A percentile compares a stretch with the other conserved stretches of the same genome.
Conservation (phyloP, 2,329 filamentous ascomycete species). For the Coniochaeta sp. region DNA sequence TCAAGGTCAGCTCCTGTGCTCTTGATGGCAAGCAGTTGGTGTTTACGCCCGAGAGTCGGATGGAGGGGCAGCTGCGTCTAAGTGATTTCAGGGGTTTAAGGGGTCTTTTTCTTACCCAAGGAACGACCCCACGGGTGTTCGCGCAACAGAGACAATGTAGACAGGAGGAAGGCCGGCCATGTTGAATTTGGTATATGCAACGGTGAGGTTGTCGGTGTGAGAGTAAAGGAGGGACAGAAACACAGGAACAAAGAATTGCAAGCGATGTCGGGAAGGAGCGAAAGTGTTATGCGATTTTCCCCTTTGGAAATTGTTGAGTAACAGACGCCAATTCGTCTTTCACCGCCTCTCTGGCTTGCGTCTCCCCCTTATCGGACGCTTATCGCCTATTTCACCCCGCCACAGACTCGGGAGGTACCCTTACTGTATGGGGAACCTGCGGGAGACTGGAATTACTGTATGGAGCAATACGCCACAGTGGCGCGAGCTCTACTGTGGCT, state of each 20-base stretch:
- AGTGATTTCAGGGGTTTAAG: constrained; percentile 8
- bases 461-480: neutral
- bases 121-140: constrained; percentile 91
- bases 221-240: constrained; percentile 1
- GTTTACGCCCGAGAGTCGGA: neutral
- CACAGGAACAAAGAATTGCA: neutral
- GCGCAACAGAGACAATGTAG: constrained; percentile 88
- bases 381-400: neutral
- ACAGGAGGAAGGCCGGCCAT: constrained; percentile 82
- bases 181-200: constrained; percentile 8
- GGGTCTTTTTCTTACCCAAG: constrained; percentile 58
- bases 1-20: constrained; percentile 9
- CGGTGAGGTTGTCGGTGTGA: neutral
- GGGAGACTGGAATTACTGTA: neutral
- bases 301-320: constrained; percentile 1
- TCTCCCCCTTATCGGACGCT: neutral
- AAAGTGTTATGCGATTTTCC: neutral
- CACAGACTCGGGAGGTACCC: no score
- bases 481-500: neutral
- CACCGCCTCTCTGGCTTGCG: neutral
- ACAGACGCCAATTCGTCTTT: neutral
- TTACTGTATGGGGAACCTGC: neutral
- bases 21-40: neutral
- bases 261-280: neutral
- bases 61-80: constrained; percentile 1